Evolutionary conservation across 257 asterid genomes (phyloP).

Genomic region (Penstemon newberryi): DNA sequence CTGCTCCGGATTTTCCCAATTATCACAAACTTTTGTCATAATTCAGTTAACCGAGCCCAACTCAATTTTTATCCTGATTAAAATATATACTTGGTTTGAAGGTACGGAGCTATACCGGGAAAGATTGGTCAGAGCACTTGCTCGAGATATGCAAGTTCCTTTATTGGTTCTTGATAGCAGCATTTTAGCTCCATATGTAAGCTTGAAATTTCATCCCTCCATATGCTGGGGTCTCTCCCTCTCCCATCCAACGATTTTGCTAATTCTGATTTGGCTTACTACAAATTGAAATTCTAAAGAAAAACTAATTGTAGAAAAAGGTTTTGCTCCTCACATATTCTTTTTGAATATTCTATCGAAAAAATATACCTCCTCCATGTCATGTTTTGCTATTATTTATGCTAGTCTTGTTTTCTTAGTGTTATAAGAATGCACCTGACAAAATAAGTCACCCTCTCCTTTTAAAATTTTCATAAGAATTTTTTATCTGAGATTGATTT

Average conservation of each 20-base stretch:
- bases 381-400: constrained; percentile 14
- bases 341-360: constrained; percentile 5
- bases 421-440: constrained; percentile 5
- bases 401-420: constrained; percentile 14
- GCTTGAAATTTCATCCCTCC: constrained; percentile 31
- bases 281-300: not conserved
- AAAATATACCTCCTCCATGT: not conserved
- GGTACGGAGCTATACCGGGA: constrained; percentile 97
- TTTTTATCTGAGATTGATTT: constrained; percentile 17
- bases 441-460: not conserved
- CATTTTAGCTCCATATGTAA: constrained; percentile 88
- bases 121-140: constrained; percentile 94
- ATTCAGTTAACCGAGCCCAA: constrained; percentile 4
- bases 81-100: constrained; percentile 34
- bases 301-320: not conserved
- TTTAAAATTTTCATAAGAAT: not conserved
- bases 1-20: constrained; percentile 12
- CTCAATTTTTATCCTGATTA: constrained; percentile 18
- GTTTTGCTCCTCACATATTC: constrained; percentile 1
- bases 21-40: constrained; percentile 1
- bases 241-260: not conserved
- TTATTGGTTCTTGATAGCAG: constrained; percentile 85
- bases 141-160: constrained; percentile 82
- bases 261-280: constrained; percentile 10
- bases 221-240: constrained; percentile 2